A percentile compares a stretch with the other conserved stretches of the same genome.
Evolutionary conservation across 2,329 filamentous ascomycete genomes (phyloP).

Genomic region (Alternaria triticimaculans): DNA sequence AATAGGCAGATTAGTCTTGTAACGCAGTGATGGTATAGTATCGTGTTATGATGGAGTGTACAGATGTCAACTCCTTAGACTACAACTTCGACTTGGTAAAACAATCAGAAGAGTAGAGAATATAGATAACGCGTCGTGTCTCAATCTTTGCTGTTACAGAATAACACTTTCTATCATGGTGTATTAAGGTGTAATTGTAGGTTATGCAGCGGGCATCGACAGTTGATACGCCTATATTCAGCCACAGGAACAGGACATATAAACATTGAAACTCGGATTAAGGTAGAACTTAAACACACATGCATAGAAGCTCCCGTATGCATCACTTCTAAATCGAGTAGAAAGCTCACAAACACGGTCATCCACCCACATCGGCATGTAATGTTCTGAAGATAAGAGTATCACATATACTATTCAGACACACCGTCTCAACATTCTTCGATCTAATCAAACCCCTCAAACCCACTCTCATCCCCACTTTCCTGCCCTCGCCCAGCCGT

Average conservation of each 20-base stretch:
- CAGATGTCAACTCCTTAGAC: background rate
- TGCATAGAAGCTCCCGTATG: background rate
- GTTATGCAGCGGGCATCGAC: background rate
- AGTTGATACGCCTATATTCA: background rate
- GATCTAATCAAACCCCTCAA: conserved; percentile 52
- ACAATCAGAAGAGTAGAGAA: background rate
- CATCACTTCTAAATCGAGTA: background rate
- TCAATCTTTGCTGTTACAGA: background rate
- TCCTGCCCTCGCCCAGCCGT: too few relatives aligned
- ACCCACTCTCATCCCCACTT: conserved; percentile 22
- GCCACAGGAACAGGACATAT: background rate
- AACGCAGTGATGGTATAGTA: background rate
- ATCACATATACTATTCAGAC: too few relatives aligned
- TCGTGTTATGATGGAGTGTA: background rate
- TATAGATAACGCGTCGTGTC: background rate
- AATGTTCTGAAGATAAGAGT: background rate
- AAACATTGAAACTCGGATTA: background rate
- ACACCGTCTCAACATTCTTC: too few relatives aligned
- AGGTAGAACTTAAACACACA: background rate
- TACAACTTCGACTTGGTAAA: background rate
- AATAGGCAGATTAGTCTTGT: background rate
- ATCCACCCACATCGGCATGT: background rate
- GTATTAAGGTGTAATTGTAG: background rate
- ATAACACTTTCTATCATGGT: background rate
- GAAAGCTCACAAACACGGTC: background rate